A percentile compares a stretch with the other conserved stretches of the same genome.
Conservation (phyloP, 2,329 filamentous ascomycete species). For the Dactylellina haptotyla region DNA sequence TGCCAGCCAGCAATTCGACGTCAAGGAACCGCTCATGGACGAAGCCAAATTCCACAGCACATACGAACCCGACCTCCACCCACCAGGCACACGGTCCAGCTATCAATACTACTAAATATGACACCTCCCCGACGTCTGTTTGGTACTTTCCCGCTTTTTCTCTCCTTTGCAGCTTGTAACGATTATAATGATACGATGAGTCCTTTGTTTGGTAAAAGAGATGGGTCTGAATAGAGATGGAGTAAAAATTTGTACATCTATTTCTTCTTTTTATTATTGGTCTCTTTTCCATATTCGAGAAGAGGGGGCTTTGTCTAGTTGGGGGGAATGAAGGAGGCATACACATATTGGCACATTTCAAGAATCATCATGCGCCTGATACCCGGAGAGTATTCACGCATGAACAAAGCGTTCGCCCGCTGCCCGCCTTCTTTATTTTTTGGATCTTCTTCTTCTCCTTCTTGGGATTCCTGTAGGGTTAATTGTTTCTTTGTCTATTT, state of each 20-base stretch:
- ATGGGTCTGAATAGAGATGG: slow-evolving; percentile 29
- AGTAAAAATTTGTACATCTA: slow-evolving; percentile 52
- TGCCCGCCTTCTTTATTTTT: slow-evolving; percentile 4
- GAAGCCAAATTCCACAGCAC: slow-evolving; percentile 67
- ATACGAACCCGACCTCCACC: slow-evolving; percentile 51
- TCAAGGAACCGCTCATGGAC: slow-evolving; percentile 87
- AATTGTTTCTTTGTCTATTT: slow-evolving; percentile 23
- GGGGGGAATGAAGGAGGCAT: background rate
- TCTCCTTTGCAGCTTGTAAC: slow-evolving; percentile 4
- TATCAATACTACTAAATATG: slow-evolving; percentile 50
- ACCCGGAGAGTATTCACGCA: slow-evolving; percentile 6
- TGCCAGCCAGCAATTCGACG: slow-evolving; percentile 93
- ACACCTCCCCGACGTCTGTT: background rate
- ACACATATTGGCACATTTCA: background rate
- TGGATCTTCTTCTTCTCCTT: slow-evolving; percentile 1
- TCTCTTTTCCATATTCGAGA: slow-evolving; percentile 3
- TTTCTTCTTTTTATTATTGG: background rate
- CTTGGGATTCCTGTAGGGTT: slow-evolving; percentile 40
- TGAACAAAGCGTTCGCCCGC: slow-evolving; percentile 20
- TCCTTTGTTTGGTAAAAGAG: slow-evolving; percentile 25
- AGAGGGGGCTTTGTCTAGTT: slow-evolving; percentile 1
- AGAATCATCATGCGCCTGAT: background rate
- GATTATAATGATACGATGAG: slow-evolving; percentile 45
- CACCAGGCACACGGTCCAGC: slow-evolving; percentile 49
- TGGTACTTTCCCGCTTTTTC: slow-evolving; percentile 4